Evolutionary conservation across 1,139 yeast species (phyloP).

Genomic region (Magnusiomyces tetraspermus): DNA sequence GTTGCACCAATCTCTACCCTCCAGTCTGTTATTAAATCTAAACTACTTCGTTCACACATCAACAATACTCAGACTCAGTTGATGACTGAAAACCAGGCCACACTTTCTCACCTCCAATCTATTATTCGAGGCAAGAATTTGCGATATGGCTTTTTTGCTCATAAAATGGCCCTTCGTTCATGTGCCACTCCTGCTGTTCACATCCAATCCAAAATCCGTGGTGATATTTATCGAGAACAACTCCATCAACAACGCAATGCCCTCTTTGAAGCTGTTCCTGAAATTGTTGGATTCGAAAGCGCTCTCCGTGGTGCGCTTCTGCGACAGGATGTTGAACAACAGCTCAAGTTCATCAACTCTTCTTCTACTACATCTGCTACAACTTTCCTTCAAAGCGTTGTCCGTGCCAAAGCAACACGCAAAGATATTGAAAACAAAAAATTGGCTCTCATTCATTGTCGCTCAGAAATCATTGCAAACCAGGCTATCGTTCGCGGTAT

Average conservation of each 20-base stretch:
- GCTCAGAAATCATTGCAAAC: slow-evolving; percentile 30
- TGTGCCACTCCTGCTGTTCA: background rate
- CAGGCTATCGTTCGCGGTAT: slow-evolving; percentile 38
- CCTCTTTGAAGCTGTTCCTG: slow-evolving; percentile 11
- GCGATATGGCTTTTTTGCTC: slow-evolving; percentile 3
- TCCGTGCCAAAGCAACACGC: slow-evolving; percentile 29
- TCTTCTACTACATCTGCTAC: slow-evolving; percentile 16
- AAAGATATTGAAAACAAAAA: slow-evolving; percentile 13
- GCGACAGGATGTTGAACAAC: background rate
- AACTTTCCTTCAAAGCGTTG: slow-evolving; percentile 26
- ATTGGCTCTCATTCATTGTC: slow-evolving; percentile 10
- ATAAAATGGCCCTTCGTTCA: background rate
- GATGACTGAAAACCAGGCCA: slow-evolving; percentile 24
- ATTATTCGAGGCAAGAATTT: slow-evolving; percentile 14
- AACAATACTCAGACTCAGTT: background rate
- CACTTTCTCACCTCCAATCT: slow-evolving; percentile 34
- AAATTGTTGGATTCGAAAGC: slow-evolving; percentile 36
- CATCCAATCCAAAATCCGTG: slow-evolving; percentile 20
- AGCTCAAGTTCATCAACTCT: background rate
- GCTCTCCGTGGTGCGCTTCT: slow-evolving; percentile 38
- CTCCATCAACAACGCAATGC: background rate
- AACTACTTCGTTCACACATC: slow-evolving; percentile 3
- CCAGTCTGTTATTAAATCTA: slow-evolving; percentile 27
- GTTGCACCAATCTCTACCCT: background rate
- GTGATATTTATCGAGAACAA: slow-evolving; percentile 15